A percentile compares a stretch with the other conserved stretches of the same genome.
phyloP scores from a whole-genome alignment of 257 asterid genomes.

The Solanum appendiculatum region DNA sequence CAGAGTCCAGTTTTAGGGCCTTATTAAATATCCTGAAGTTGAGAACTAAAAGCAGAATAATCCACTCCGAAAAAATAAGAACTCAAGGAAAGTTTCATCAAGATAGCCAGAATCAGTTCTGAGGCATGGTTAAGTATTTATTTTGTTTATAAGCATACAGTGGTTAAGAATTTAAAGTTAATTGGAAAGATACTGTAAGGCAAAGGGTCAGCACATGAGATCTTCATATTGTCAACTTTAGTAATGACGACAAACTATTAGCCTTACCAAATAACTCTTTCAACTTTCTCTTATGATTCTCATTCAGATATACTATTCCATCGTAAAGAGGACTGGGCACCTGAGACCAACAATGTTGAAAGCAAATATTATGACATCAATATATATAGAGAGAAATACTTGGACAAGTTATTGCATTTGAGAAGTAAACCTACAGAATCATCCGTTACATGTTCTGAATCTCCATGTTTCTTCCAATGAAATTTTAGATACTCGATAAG shows the following conservation, averaged over 20 bases:
- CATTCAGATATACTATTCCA: constrained; percentile 54
- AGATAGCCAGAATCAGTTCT: not conserved
- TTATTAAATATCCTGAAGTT: not conserved
- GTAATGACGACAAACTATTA: not conserved
- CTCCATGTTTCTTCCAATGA: constrained; percentile 44
- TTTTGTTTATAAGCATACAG: not conserved
- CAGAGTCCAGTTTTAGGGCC: not conserved
- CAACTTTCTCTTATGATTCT: constrained; percentile 62
- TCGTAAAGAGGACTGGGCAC: constrained; percentile 56
- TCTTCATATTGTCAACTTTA: not conserved
- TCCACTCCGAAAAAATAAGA: not conserved
- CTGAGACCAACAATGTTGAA: constrained; percentile 30
- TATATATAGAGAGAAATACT: not conserved
- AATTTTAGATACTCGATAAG: constrained; percentile 47
- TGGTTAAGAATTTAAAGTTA: not conserved
- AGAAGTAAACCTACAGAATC: constrained; percentile 33
- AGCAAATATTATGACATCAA: not conserved
- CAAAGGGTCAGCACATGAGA: not conserved
- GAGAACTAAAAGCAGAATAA: not conserved
- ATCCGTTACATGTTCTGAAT: constrained; percentile 18
- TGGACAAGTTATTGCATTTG: constrained; percentile 1
- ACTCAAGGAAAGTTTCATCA: not conserved
- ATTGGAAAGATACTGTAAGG: not conserved
- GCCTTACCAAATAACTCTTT: constrained; percentile 83
- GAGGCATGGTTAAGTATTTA: not conserved